Evolutionary conservation across 78 protist species (phyloP).

Genomic region (Dictyostelium capitatum): DNA sequence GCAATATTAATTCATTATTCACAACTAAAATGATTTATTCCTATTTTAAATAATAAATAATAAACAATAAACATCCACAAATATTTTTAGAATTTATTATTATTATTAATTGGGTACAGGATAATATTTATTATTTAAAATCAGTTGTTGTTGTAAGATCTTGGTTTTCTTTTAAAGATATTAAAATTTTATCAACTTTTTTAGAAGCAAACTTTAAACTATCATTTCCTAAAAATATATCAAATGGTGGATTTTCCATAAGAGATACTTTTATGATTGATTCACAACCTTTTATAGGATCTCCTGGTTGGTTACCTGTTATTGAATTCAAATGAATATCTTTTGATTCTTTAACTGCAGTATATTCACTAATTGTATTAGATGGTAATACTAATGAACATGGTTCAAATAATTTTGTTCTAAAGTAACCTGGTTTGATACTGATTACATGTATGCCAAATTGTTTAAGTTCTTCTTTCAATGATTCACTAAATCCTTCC

Average conservation of each 20-base stretch:
- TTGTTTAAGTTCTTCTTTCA: background rate
- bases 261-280: background rate
- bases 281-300: background rate
- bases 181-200: too few relatives aligned
- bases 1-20: too few relatives aligned
- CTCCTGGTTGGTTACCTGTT: background rate
- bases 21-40: too few relatives aligned
- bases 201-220: background rate
- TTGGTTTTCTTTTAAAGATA: too few relatives aligned
- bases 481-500: background rate
- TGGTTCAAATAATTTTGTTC: background rate
- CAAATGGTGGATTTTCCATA: background rate
- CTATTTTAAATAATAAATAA: too few relatives aligned
- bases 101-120: too few relatives aligned
- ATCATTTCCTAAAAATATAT: constrained; percentile 35
- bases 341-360: background rate
- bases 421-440: background rate
- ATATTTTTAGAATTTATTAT: too few relatives aligned
- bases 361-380: background rate
- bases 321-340: background rate
- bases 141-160: too few relatives aligned
- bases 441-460: constrained; percentile 10
- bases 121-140: too few relatives aligned
- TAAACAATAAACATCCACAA: too few relatives aligned
- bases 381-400: background rate